Evolutionary conservation across 208 protist genomes (phyloP), one percentile per base, ranked within the genome.

Genomic region (Crithidia fasciculata): DNA sequence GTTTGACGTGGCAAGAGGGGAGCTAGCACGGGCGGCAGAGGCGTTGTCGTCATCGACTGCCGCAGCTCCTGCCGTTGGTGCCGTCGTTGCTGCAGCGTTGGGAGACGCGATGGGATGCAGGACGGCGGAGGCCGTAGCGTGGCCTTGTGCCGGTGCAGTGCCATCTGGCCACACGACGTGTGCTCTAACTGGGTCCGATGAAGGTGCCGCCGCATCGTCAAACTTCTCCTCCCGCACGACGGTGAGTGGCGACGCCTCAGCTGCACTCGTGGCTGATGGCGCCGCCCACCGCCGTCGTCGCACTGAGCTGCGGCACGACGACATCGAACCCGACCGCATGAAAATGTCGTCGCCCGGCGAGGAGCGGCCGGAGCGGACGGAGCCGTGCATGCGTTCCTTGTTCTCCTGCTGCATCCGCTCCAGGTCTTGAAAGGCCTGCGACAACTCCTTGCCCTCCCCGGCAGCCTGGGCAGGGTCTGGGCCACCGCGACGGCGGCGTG

Each of bases 331-430:
- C 37, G 69, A 45, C 39, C 78, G 65, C 6, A 28, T 50, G 55
- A 55, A 71, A 54, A 16, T 15, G 28, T 59, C 68, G 9, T 76
- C 77, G 43, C 15, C 37, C 3, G 36, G 54, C 40, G 78, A 70
- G 18, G 41, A 73, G 16, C 60, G 64, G 5, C 69, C 71, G 10
- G 55, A 52, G 50, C 65, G 74, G 9, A 72, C 50, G 15, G 80
- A 81, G 3, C 58, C 67, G 2, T 78, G 53, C 76, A 93, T 78
- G 16, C 82, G 78, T 9, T 88, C 85, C 55, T 88, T 82, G 68
- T 95, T 93, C 71, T 93, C 88, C 53, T 58, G 69, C 69, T 90
- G 88, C 88, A 95, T 93, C 55, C 76, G 74, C 69, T 89, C 86
- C 13, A 94, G 71, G 45, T 82, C 83, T 39, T 72, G 54, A 39